These are phyloP conservation scores for Hymenoscyphus repandus DNA, from an alignment of 2,329 filamentous ascomycete species.

Conservation along the genomic window DNA sequence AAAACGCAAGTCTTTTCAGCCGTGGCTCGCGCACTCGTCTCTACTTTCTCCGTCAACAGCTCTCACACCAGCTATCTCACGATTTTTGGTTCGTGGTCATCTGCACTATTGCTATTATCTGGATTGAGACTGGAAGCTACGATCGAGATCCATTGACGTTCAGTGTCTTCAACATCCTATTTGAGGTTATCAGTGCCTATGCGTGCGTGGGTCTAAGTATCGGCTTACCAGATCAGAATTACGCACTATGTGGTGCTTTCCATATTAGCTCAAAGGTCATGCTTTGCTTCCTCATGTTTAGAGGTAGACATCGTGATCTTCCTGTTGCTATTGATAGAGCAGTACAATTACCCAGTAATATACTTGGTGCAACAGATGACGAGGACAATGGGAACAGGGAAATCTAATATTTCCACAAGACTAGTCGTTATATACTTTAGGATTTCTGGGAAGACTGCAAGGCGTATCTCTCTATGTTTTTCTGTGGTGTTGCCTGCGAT, in stretches of 20 bases:
- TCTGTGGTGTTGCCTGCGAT: no score
- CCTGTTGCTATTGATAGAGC: slow-evolving; percentile 52
- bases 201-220: slow-evolving; percentile 57
- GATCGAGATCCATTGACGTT: slow-evolving; percentile 45
- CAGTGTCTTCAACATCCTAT: slow-evolving; percentile 55
- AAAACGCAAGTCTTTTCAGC: background rate
- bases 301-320: slow-evolving; percentile 50
- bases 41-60: slow-evolving; percentile 37
- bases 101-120: slow-evolving; percentile 53
- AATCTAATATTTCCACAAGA: no score
- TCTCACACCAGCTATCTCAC: slow-evolving; percentile 59
- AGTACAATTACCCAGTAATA: slow-evolving; percentile 23
- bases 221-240: slow-evolving; percentile 48
- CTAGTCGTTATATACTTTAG: no score
- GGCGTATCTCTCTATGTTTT: no score
- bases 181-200: slow-evolving; percentile 54
- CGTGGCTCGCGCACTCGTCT: background rate
- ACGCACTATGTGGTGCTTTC: slow-evolving; percentile 51
- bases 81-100: slow-evolving; percentile 63
- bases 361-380: background rate
- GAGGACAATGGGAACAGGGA: no score
- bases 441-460: no score
- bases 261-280: slow-evolving; percentile 52
- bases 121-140: slow-evolving; percentile 54
- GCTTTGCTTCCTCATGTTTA: slow-evolving; percentile 51